These are phyloP conservation scores for Conticribra guillardii DNA, from an alignment of 108 stramenopile species.

Conservation along the genomic window DNA sequence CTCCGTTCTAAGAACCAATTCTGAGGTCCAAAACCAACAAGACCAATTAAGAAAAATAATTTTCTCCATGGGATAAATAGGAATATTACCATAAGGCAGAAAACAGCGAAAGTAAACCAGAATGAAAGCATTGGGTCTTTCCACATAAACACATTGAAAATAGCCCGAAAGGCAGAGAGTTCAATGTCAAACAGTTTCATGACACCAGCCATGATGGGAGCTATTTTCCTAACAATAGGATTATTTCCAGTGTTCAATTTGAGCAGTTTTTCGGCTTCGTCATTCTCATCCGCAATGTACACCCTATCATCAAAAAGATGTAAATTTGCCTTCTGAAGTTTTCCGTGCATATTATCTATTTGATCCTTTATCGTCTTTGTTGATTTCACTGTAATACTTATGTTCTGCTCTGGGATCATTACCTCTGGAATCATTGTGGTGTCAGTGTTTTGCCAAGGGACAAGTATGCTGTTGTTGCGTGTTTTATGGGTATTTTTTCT, in stretches of 20 bases:
- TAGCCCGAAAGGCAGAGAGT: slow-evolving; percentile 13
- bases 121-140: slow-evolving; percentile 28
- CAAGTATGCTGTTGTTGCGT: too few species aligned
- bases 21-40: slow-evolving; percentile 15
- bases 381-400: too few species aligned
- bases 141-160: slow-evolving; percentile 26
- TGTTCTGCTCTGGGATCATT: too few species aligned
- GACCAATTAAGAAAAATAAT: slow-evolving; percentile 11
- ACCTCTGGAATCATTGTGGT: too few species aligned
- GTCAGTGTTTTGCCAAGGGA: too few species aligned
- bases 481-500: too few species aligned
- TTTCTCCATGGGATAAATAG: slow-evolving; percentile 23
- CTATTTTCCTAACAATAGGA: slow-evolving; percentile 6
- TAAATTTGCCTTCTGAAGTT: slow-evolving; percentile 9
- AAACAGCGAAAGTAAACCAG: slow-evolving; percentile 10
- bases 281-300: slow-evolving; percentile 11
- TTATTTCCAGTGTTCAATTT: slow-evolving; percentile 7
- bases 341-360: slow-evolving; percentile 22
- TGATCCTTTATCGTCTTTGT: too few species aligned
- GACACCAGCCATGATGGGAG: slow-evolving; percentile 10
- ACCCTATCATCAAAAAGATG: slow-evolving; percentile 25
- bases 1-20: slow-evolving; percentile 24
- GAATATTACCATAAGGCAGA: slow-evolving; percentile 4
- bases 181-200: slow-evolving; percentile 9
- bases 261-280: slow-evolving; percentile 10